Conservation (phyloP, 179 eudicot species). For the Vitellaria paradoxa region DNA sequence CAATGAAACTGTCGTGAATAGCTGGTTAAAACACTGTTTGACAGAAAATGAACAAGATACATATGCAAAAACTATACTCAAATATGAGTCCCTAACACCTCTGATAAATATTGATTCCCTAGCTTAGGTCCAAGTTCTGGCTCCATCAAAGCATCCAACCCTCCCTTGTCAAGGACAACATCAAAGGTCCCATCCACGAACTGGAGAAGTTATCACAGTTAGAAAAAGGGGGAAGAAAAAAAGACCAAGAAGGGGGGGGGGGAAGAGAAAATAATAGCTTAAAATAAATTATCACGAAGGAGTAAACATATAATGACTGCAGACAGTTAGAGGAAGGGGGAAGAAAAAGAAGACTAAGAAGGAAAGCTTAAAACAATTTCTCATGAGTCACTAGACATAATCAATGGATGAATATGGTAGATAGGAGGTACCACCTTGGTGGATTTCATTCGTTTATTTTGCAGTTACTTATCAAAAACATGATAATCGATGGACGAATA, state of each 20-base stretch:
- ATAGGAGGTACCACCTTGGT: no score
- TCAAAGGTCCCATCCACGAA: conserved; percentile 65
- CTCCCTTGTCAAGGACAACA: conserved; percentile 84
- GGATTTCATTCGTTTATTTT: no score
- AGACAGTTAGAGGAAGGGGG: no score
- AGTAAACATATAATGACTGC: neutral
- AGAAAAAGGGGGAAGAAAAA: neutral
- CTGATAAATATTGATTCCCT: conserved; percentile 77
- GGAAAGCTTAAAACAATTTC: no score
- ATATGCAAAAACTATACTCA: conserved; percentile 17
- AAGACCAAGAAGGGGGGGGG: neutral
- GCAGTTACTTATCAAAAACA: no score
- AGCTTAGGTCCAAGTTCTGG: conserved; percentile 75
- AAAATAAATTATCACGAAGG: neutral
- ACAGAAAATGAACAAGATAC: conserved; percentile 26
- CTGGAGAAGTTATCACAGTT: conserved; percentile 39
- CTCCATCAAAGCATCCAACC: conserved; percentile 98
- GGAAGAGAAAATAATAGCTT: neutral
- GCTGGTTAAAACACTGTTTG: conserved; percentile 12
- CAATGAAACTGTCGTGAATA: neutral
- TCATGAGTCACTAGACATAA: no score
- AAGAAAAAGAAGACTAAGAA: no score
- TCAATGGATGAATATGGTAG: no score
- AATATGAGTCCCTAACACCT: conserved; percentile 51
- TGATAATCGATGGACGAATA: neutral